Base-by-base conservation (phyloP, 2,329 filamentous ascomycete genomes). In the Plenodomus lindquistii region DNA sequence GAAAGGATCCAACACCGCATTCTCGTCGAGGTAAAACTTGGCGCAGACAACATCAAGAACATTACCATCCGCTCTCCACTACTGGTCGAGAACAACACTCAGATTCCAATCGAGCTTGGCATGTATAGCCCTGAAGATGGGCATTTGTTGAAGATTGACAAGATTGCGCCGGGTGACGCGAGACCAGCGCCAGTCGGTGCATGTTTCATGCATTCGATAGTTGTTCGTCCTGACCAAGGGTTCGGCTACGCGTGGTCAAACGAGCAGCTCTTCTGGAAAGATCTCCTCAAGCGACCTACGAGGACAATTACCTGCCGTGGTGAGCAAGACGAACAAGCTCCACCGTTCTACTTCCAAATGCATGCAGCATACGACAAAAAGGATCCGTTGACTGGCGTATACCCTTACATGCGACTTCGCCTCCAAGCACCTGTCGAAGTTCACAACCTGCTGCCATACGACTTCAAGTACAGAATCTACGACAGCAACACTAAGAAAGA, bases 401-500 rank as follows among this genome's bases (percentile, higher is more conserved):
- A 99, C 67, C 94, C 94, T 0, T 94, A 94, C 71, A 97, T 99
- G 94, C 86, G 85, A 50, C 81, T 99, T 57, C 89, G 92, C 59
- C 82, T 99, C 2, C 96, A 91, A 19, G 93, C 94, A 0, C 94
- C 95, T 0, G 85, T 99, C 13, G 93, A 96, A 41, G 81, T 99
- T 4, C 93, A 99, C 71, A 99, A 99, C 59, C 77, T 99, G 37
- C 76, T 99, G 31, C 94, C 94, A 0, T 97, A 94, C 67, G 94
- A 99, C 73, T 99, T 99, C 84, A 97, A 99, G 73, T 99, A 99
- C 72, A 86, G 93, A 46, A 97, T 99, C 46, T 99, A 97, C 67
- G 94, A 99, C 77, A 97, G 95, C 77, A 95, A 96, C 71, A 97
- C 92, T 0, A 95, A 93, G 79, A 96, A 95, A 70, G 94, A 99